These are phyloP conservation scores for Ogataea salicorniae DNA, from an alignment of 805 yeast species.

Conservation along the genomic window DNA sequence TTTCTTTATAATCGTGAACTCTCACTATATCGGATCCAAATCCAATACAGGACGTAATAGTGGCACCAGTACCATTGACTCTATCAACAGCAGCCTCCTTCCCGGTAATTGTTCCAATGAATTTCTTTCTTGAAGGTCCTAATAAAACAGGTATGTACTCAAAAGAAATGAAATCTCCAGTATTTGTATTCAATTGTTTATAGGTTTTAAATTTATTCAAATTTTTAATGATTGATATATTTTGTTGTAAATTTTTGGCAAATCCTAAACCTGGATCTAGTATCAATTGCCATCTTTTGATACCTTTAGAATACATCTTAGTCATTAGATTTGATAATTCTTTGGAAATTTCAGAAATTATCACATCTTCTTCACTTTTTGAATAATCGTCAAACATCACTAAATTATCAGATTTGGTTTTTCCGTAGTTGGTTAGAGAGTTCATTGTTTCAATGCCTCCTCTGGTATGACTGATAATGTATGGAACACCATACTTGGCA, in stretches of 20 bases:
- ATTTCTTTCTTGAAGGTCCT: conserved; percentile 87
- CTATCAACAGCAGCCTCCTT: conserved; percentile 56
- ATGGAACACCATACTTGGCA: conserved; percentile 68
- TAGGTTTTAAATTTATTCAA: conserved; percentile 44
- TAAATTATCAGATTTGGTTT: conserved; percentile 27
- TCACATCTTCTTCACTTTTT: conserved; percentile 22
- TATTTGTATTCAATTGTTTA: conserved; percentile 17
- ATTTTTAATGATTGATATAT: conserved; percentile 56
- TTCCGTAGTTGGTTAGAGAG: conserved; percentile 45
- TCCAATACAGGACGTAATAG: conserved; percentile 67
- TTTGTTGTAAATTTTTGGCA: conserved; percentile 77
- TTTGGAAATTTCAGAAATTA: conserved; percentile 49
- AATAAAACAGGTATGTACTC: conserved; percentile 61
- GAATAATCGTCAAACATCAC: conserved; percentile 9
- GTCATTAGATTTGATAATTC: conserved; percentile 58
- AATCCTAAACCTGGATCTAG: conserved; percentile 96
- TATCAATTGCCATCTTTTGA: conserved; percentile 84
- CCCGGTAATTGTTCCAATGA: conserved; percentile 70
- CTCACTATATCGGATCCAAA: conserved; percentile 76
- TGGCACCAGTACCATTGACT: conserved; percentile 69
- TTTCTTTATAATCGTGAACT: conserved; percentile 76
- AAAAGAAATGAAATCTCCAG: conserved; percentile 35
- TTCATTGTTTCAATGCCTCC: conserved; percentile 78
- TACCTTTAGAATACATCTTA: conserved; percentile 57
- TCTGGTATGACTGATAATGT: conserved; percentile 77